These are phyloP conservation scores for Coelomomyces lativittatus DNA, from an alignment of 371 early-diverging fungal species.

Conservation along the genomic window DNA sequence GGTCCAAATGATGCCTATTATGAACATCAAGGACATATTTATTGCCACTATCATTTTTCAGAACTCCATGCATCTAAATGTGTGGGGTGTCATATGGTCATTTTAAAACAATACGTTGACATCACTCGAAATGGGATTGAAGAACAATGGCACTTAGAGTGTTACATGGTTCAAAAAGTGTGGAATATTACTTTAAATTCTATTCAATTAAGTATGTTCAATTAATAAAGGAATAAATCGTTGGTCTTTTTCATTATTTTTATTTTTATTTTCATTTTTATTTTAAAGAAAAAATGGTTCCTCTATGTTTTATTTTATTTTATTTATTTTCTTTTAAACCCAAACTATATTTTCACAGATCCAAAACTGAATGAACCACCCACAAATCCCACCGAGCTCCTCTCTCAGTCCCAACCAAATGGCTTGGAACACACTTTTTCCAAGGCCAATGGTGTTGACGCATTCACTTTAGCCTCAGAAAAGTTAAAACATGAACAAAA, in stretches of 20 bases:
- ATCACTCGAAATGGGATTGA: slow-evolving; percentile 50
- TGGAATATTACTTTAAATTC: neutral
- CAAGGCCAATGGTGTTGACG: neutral
- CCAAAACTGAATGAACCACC: too few species aligned
- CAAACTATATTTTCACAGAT: too few species aligned
- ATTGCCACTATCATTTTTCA: slow-evolving; percentile 81
- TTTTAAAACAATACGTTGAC: slow-evolving; percentile 81
- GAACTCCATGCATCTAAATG: slow-evolving; percentile 64
- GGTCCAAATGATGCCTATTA: slow-evolving; percentile 86
- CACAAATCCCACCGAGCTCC: too few species aligned
- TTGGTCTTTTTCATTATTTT: too few species aligned
- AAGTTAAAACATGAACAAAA: slow-evolving; percentile 33
- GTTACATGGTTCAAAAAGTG: slow-evolving; percentile 92
- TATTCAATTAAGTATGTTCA: too few species aligned
- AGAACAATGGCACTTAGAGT: slow-evolving; percentile 90
- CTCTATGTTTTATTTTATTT: too few species aligned
- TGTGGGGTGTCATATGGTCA: slow-evolving; percentile 76
- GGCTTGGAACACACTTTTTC: too few species aligned
- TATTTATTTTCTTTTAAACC: too few species aligned
- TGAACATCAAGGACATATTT: slow-evolving; percentile 65
- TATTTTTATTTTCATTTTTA: too few species aligned
- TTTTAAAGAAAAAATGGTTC: too few species aligned
- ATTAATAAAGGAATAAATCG: too few species aligned
- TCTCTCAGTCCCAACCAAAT: too few species aligned
- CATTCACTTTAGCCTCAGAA: slow-evolving; percentile 2